Conservation (phyloP, 768 basidiomycete species). For the Phlegmacium glaucopus region DNA sequence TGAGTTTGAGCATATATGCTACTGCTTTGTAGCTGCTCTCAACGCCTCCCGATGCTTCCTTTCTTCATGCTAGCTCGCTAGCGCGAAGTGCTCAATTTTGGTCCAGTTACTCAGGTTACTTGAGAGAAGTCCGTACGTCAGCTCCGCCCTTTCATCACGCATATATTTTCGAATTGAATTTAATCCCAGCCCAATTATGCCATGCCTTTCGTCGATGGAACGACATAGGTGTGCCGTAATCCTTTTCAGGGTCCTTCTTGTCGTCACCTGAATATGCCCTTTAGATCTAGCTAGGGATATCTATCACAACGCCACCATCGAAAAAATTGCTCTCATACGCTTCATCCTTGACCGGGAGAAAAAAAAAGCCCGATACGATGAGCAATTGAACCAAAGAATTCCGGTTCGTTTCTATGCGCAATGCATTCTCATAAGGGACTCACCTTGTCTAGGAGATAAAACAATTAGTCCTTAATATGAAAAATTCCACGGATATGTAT, state of each 20-base stretch:
- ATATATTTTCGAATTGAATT: constrained; percentile 7
- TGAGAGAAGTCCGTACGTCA: constrained; percentile 71
- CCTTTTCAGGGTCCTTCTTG: background rate
- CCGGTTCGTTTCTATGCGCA: constrained; percentile 1
- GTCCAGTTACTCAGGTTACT: constrained; percentile 84
- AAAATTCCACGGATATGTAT: background rate
- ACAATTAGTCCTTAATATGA: background rate
- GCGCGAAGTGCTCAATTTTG: constrained; percentile 79
- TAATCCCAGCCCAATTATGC: constrained; percentile 63
- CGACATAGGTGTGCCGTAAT: constrained; percentile 55
- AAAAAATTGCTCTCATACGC: constrained; percentile 49
- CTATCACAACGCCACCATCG: constrained; percentile 62
- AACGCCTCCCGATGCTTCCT: background rate
- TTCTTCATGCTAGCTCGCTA: constrained; percentile 49
- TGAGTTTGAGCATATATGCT: constrained; percentile 8
- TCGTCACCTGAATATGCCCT: constrained; percentile 4
- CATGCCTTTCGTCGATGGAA: constrained; percentile 71
- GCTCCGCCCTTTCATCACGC: constrained; percentile 3
- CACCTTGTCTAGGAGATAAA: background rate
- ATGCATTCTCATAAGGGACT: background rate
- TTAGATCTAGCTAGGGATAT: constrained; percentile 49
- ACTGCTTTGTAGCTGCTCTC: background rate
- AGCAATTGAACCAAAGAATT: constrained; percentile 7
- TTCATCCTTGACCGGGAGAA: constrained; percentile 45
- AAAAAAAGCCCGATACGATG: constrained; percentile 13